phyloP scores from a whole-genome alignment of 495 filamentous ascomycete genomes.

The Bacidia rubella region DNA sequence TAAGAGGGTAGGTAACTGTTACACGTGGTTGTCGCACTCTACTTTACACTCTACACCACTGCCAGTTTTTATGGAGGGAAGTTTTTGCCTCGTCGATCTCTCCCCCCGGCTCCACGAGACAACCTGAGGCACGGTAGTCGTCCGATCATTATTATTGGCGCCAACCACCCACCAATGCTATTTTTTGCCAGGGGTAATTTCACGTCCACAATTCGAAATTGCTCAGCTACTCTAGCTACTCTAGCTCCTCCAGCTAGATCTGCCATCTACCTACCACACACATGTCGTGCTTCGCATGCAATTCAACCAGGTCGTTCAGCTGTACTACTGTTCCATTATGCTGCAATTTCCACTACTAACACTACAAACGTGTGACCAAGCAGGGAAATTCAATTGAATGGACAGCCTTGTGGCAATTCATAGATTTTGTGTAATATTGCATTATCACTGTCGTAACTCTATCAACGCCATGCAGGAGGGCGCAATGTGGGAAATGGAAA shows the following conservation, averaged over 20 bases:
- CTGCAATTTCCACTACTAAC: background rate
- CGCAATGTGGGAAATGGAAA: background rate
- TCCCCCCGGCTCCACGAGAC: too few species aligned
- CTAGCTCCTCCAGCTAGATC: background rate
- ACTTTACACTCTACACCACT: too few species aligned
- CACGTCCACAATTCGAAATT: background rate
- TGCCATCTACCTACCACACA: background rate
- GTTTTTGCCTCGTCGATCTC: too few species aligned
- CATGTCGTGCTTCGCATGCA: background rate
- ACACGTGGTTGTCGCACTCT: too few species aligned
- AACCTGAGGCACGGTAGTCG: too few species aligned
- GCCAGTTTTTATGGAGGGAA: too few species aligned
- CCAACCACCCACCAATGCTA: background rate
- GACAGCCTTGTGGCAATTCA: too few species aligned
- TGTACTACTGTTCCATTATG: background rate
- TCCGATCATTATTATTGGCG: background rate
- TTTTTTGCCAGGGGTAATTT: background rate
- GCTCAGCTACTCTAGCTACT: background rate
- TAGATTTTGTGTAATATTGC: background rate
- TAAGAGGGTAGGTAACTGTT: too few species aligned
- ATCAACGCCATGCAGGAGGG: background rate
- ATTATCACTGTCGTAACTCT: background rate
- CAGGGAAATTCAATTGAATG: too few species aligned
- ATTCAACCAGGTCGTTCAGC: background rate
- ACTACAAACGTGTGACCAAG: too few species aligned